Evolutionary conservation across 257 asterid genomes (phyloP), one percentile per base, ranked within the genome.

Genomic region (Leonotis leonurus): DNA sequence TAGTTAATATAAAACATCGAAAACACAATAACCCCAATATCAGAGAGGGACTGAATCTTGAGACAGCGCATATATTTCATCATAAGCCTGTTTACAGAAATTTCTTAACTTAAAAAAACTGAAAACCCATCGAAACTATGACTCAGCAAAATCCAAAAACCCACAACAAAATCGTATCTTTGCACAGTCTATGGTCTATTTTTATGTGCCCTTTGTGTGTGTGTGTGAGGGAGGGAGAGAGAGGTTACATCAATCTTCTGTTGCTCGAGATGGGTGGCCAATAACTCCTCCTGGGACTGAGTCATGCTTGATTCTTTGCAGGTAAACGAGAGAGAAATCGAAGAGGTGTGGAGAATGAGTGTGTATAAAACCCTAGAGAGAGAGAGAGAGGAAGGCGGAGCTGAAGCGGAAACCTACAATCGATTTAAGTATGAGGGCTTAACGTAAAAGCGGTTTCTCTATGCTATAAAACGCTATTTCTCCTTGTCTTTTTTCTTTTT

Each of bases 201-300:
- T 33, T 3, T 14, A 7, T 22, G 40, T 46, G 29, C 2, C 0
- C 25, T 39, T 0, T 26, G 2, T 49, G 18, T 11, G 33, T 29
- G 22, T 5, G 20, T 32, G 40, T 1, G 37, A 27, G 37, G 32
- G 21, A 29, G 41, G 70, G 14, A 65, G 11, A 37, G 22, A 44
- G 14, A 35, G 44, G 25, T 59, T 70, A 83, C 86, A 35, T 80
- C 72, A 60, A 80, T 68, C 64, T 77, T 80, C 57, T 80, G 81
- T 12, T 76, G 88, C 65, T 82, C 85, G 33, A 82, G 81, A 45
- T 71, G 83, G 8, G 71, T 53, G 57, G 89, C 89, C 43, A 83
- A 61, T 44, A 83, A 61, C 12, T 83, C 86, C 72, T 83, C 84
- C 65, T 62, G 82, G 3, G 86, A 43, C 62, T 77, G 86, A 65